Evolutionary conservation across 2,329 filamentous ascomycete genomes (phyloP), one percentile per base, ranked within the genome.

Genomic region (Chalaropsis ovoidea): DNA sequence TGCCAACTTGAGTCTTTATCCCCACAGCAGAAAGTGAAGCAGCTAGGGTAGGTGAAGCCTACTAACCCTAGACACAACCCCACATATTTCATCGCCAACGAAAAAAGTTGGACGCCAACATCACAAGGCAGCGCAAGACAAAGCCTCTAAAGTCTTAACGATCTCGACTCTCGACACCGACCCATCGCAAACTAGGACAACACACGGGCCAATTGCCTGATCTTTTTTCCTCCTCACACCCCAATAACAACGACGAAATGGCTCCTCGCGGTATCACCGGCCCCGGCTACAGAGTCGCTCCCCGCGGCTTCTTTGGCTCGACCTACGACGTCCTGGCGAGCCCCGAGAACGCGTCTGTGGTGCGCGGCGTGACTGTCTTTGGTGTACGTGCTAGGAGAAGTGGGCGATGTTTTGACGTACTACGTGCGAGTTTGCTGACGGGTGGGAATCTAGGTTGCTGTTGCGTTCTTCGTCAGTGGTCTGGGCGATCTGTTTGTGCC

Each of bases 261-360:
- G 47, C 63, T 56, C 60, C 66, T 63, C 66, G 66, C 22, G 63
- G 58, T 65, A 67, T 67, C 15, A 63, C 58, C 19, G 66, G 66
- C 31, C 63, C 66, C 43, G 66, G 66, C 60, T 67, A 67, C 41
- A 67, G 66, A 65, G 58, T 65, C 31, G 66, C 66, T 35, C 66
- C 66, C 31, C 66, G 66, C 39, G 81, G 85, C 69, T 79, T 83
- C 74, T 70, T 87, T 69, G 77, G 77, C 70, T 78, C 78, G 66
- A 79, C 82, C 69, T 88, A 87, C 75, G 79, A 81, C 68, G 78
- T 83, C 69, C 72, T 88, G 72, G 88, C 84, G 65, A 81, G 82
- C 35, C 75, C 86, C 42, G 86, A 89, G 72, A 89, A 89, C 75
- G 80, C 84, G 61, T 81, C 84, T 66, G 81, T 88, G 66, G 86